Percentiles rank a stretch among this genome's conserved stretches.
These are phyloP conservation scores for Nakazawaea wickerhamii DNA, from an alignment of 805 yeast genomes.

Conservation along the genomic window DNA sequence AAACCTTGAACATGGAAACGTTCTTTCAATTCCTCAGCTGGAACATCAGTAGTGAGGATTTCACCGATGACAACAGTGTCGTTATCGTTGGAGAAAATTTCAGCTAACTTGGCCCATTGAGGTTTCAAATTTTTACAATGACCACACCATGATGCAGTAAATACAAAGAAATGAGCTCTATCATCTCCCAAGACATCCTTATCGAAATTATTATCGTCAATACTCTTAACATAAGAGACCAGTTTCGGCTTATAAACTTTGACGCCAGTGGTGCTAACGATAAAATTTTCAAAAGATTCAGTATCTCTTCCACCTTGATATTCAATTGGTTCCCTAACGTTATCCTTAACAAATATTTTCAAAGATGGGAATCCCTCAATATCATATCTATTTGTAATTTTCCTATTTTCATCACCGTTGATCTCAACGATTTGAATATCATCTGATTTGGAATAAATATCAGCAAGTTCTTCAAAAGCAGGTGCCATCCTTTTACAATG, in stretches of 20 bases:
- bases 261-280: conserved; percentile 33
- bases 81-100: conserved; percentile 35
- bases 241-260: conserved; percentile 18
- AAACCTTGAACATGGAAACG: conserved; percentile 37
- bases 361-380: conserved; percentile 64
- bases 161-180: conserved; percentile 40
- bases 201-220: conserved; percentile 39
- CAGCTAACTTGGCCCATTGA: conserved; percentile 43
- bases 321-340: conserved; percentile 41
- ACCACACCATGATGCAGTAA: conserved; percentile 59
- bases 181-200: conserved; percentile 30
- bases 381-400: conserved; percentile 44
- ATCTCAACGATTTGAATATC: conserved; percentile 46
- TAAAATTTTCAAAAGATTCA: conserved; percentile 44
- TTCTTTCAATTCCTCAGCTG: conserved; percentile 35
- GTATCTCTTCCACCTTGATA: conserved; percentile 50
- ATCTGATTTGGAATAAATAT: conserved; percentile 27
- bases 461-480: conserved; percentile 44
- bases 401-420: conserved; percentile 55
- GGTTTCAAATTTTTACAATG: conserved; percentile 52
- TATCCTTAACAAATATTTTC: conserved; percentile 48
- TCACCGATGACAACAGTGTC: conserved; percentile 37
- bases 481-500: conserved; percentile 61
- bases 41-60: conserved; percentile 42
- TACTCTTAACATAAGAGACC: conserved; percentile 17